phyloP scores from a whole-genome alignment of 148 eudicot genomes.

The Fagopyrum homotropicum region DNA sequence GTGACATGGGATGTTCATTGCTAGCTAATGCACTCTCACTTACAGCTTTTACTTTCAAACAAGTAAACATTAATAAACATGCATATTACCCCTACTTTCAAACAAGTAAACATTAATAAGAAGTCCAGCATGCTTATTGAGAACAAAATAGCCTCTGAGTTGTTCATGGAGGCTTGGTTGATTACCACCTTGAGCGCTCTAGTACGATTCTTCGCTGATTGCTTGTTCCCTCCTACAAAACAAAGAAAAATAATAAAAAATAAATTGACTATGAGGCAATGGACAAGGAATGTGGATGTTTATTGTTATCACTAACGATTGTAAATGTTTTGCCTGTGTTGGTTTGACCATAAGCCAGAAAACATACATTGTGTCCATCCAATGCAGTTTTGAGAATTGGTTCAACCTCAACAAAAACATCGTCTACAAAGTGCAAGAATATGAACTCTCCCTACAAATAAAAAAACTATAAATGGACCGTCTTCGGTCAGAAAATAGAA shows the following conservation, averaged over 20 bases:
- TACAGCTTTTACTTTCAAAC: too few relatives aligned
- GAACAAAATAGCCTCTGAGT: constrained; percentile 34
- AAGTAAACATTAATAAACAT: too few relatives aligned
- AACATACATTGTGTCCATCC: constrained; percentile 67
- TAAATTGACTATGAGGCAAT: not conserved
- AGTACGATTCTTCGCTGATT: constrained; percentile 51
- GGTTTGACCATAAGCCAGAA: constrained; percentile 74
- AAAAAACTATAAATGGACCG: too few relatives aligned
- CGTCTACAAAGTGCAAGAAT: too few relatives aligned
- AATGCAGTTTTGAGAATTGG: constrained; percentile 58
- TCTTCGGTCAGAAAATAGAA: too few relatives aligned
- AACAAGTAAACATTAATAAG: too few relatives aligned
- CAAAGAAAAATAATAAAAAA: not conserved
- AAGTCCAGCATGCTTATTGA: constrained; percentile 76
- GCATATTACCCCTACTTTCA: too few relatives aligned
- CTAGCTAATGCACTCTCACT: too few relatives aligned
- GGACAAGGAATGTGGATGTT: not conserved
- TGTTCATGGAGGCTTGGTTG: constrained; percentile 34
- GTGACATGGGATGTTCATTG: too few relatives aligned
- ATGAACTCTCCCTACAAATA: too few relatives aligned
- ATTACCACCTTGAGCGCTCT: constrained; percentile 49
- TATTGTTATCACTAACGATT: constrained; percentile 35
- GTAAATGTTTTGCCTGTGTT: constrained; percentile 74
- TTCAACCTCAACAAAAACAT: too few relatives aligned
- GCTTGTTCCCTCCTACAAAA: constrained; percentile 47